Evolutionary conservation across 2,329 filamentous ascomycete genomes (phyloP), one percentile per base, ranked within the genome.

Genomic region (Colletotrichum higginsianum): DNA sequence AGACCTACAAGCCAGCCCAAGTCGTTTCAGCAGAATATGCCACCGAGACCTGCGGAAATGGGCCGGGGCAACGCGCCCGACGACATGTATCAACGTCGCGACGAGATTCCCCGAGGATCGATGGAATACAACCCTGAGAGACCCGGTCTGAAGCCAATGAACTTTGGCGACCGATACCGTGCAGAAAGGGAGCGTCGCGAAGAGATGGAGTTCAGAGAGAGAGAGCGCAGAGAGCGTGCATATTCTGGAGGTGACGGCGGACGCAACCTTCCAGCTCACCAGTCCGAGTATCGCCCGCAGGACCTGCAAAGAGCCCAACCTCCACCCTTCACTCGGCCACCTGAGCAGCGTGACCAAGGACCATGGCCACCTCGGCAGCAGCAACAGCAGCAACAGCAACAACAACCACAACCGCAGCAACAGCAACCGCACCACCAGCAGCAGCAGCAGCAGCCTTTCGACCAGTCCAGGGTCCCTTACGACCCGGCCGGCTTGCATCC

Each of bases 71-170:
- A 77, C 35, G 80, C 77, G 8, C 78, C 78, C 4, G 80, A 82
- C 35, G 86, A 87, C 12, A 78, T 83, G 61, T 90, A 89, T 74
- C 79, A 77, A 12, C 84, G 86, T 49, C 82, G 86, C 55, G 88
- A 90, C 30, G 87, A 90, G 30, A 76, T 81, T 61, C 78, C 35
- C 63, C 78, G 60, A 67, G 73, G 74, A 50, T 81, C 74, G 62
- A 75, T 82, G 58, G 88, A 90, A 64, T 90, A 89, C 76, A 87
- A 88, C 71, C 83, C 84, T 0, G 88, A 90, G 56, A 83, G 86
- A 63, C 81, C 83, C 15, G 80, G 83, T 2, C 75, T 85, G 16
- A 85, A 87, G 58, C 78, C 81, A 4, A 80, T 80, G 62, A 77
- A 79, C 2, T 89, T 87, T 74, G 88, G 91, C 67, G 88, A 90